These are phyloP conservation scores for Citrus cavaleriei DNA, from an alignment of 345 rosid species.

Conservation along the genomic window DNA sequence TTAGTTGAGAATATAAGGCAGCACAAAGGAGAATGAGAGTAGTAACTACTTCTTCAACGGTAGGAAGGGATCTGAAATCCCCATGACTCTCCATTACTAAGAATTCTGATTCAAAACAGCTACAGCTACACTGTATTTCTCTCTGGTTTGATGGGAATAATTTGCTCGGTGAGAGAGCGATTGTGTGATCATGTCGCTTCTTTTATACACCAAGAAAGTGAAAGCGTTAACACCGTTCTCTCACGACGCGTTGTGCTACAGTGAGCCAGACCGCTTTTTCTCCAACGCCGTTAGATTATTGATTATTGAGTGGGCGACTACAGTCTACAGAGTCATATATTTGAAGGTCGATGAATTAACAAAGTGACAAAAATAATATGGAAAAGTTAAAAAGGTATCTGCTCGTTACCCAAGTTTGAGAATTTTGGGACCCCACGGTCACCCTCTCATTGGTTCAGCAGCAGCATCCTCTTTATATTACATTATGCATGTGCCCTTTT, in stretches of 20 bases:
- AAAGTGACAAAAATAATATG: no score
- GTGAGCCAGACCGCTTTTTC: no score
- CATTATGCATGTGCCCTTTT: neutral
- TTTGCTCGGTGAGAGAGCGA: neutral
- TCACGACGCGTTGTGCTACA: no score
- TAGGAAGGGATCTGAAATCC: conserved; percentile 21
- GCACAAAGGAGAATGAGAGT: neutral
- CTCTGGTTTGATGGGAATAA: neutral
- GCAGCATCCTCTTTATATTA: neutral
- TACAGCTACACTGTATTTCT: neutral
- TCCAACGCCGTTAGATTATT: no score
- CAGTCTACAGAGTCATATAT: no score
- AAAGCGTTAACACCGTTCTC: no score
- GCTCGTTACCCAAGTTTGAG: neutral
- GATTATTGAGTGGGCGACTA: no score
- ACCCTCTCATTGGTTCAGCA: neutral
- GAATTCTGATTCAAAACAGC: neutral
- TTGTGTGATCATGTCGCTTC: neutral
- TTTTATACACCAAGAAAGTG: neutral
- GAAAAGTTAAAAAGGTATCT: no score
- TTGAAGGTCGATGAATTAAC: no score
- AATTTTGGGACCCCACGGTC: no score
- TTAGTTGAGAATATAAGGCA: neutral
- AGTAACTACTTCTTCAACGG: neutral
- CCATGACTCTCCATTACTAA: neutral